A percentile compares a stretch with the other conserved stretches of the same genome.
Evolutionary conservation across 495 filamentous ascomycete genomes (phyloP).

Genomic region (Trichoderma virens): DNA sequence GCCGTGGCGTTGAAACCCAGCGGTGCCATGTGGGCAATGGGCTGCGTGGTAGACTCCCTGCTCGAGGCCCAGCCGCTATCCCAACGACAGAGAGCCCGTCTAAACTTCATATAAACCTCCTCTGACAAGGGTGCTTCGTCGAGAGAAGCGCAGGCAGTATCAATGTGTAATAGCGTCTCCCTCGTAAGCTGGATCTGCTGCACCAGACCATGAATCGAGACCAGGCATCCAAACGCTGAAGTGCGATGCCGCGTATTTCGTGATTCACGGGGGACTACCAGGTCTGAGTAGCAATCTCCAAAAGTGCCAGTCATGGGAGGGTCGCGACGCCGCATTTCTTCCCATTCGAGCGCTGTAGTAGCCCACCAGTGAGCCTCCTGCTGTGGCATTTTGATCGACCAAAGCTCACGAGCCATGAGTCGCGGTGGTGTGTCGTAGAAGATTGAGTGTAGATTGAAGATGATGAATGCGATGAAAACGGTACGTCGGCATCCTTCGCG

Average conservation of each 20-base stretch:
- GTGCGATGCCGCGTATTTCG: conserved; percentile 30
- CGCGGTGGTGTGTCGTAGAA: conserved; percentile 49
- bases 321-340: conserved; percentile 15
- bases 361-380: conserved; percentile 33
- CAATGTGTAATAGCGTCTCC: background rate
- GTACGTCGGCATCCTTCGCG: conserved; percentile 44
- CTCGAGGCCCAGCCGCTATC: conserved; percentile 46
- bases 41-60: conserved; percentile 46
- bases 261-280: background rate
- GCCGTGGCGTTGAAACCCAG: conserved; percentile 50
- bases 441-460: conserved; percentile 48
- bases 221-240: background rate
- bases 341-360: conserved; percentile 44
- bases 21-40: conserved; percentile 43
- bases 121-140: background rate
- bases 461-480: conserved; percentile 46
- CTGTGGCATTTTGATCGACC: conserved; percentile 23
- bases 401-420: conserved; percentile 17
- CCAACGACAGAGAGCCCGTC: conserved; percentile 36
- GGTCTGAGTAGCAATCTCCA: background rate
- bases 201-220: conserved; percentile 46
- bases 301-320: background rate
- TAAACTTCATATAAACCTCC: conserved; percentile 17
- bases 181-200: conserved; percentile 32
- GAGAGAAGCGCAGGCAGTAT: background rate